These are phyloP conservation scores for Ceratocystis alfenasii DNA, from an alignment of 2,329 filamentous ascomycete species.

Conservation along the genomic window DNA sequence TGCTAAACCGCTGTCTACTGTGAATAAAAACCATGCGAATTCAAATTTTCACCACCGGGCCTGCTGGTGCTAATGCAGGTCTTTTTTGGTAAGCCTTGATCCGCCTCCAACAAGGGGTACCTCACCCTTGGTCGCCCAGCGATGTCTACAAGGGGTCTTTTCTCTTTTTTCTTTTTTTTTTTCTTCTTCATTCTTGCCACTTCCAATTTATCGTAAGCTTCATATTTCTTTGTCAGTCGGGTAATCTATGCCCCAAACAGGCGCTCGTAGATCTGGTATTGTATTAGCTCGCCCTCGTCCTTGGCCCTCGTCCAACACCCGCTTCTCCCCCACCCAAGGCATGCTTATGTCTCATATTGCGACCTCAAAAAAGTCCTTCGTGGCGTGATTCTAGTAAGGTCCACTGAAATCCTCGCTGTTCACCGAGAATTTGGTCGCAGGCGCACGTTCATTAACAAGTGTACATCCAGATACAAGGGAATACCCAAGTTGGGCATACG, in stretches of 20 bases:
- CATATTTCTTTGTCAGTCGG: neutral
- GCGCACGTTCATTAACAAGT: neutral
- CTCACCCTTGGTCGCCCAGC: neutral
- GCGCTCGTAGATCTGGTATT: neutral
- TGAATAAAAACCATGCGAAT: neutral
- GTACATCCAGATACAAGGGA: neutral
- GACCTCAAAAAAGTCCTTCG: neutral
- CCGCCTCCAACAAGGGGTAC: neutral
- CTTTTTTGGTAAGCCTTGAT: neutral
- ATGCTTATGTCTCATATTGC: neutral
- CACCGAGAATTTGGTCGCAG: slow-evolving; percentile 8
- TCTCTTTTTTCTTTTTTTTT: neutral
- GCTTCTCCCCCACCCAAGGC: neutral
- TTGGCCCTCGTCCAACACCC: neutral
- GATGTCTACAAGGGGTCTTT: neutral
- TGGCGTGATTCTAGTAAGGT: slow-evolving; percentile 10
- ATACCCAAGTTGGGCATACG: neutral
- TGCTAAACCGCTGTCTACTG: neutral
- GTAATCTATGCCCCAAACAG: neutral
- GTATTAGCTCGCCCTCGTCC: neutral
- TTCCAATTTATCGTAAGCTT: neutral
- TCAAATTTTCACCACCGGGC: neutral
- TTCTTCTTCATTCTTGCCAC: neutral
- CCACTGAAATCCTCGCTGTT: slow-evolving; percentile 1
- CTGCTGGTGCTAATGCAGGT: neutral